Conservation (phyloP, 768 basidiomycete genomes). For the Strobilomyces dryophilus region DNA sequence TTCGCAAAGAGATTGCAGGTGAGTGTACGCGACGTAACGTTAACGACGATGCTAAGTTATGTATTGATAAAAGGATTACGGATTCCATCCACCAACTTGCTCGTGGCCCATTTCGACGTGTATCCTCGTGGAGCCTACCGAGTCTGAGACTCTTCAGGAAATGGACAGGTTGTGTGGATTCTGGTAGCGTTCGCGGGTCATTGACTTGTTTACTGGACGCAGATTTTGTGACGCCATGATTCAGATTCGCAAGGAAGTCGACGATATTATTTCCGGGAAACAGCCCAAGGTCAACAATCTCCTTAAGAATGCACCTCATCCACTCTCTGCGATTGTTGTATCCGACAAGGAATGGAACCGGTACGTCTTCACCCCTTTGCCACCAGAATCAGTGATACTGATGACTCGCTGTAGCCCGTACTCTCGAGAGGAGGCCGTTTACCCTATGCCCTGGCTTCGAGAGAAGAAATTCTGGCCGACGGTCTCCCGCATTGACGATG, state of each 20-base stretch:
- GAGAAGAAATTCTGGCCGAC: constrained; percentile 98
- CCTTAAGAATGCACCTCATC: constrained; percentile 92
- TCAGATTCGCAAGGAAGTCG: constrained; percentile 86
- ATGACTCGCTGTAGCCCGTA: constrained; percentile 60
- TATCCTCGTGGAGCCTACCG: constrained; percentile 97
- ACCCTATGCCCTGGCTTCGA: constrained; percentile 76
- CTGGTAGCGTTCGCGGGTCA: not conserved
- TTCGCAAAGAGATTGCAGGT: constrained; percentile 96
- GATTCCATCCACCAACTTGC: constrained; percentile 96
- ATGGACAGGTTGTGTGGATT: constrained; percentile 60
- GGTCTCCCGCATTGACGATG: constrained; percentile 89
- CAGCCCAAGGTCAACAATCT: constrained; percentile 91
- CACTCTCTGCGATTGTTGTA: constrained; percentile 66
- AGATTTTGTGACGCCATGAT: constrained; percentile 99
- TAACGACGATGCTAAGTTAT: not conserved
- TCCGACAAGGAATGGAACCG: constrained; percentile 83
- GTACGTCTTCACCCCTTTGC: constrained; percentile 36
- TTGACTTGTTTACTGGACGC: not conserved
- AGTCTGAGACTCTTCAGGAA: constrained; percentile 91
- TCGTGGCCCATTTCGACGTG: constrained; percentile 98
- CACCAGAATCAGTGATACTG: constrained; percentile 1
- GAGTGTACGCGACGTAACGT: constrained; percentile 1
- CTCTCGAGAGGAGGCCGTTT: constrained; percentile 85
- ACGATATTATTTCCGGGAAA: constrained; percentile 80
- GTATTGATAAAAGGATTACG: constrained; percentile 60